Conservation (phyloP, 2,329 filamentous ascomycete genomes). For the Phialocephala sp. region DNA sequence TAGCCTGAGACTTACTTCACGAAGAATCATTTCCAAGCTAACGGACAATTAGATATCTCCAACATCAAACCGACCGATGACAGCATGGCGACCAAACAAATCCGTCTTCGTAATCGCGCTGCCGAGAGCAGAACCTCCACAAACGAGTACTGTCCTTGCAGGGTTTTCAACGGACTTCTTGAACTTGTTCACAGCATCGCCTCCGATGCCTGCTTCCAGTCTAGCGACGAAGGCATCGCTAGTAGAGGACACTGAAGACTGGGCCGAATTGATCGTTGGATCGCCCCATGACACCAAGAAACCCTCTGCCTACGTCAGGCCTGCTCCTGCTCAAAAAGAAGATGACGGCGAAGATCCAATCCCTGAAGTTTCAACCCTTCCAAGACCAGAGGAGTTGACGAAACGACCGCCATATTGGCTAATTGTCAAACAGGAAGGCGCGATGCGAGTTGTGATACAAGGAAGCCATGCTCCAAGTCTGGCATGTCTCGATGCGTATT, state of each 20-base stretch:
- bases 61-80: conserved; percentile 40
- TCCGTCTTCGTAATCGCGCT: conserved; percentile 48
- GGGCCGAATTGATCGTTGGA: conserved; percentile 51
- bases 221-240: conserved; percentile 11
- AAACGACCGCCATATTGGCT: conserved; percentile 55
- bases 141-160: conserved; percentile 29
- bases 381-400: conserved; percentile 55
- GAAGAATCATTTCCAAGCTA: neutral
- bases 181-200: conserved; percentile 42
- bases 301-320: conserved; percentile 38
- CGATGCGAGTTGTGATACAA: conserved; percentile 48
- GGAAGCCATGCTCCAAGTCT: conserved; percentile 55
- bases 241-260: conserved; percentile 46
- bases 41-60: conserved; percentile 30
- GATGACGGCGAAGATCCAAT: conserved; percentile 44
- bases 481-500: conserved; percentile 52
- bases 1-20: neutral
- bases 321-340: conserved; percentile 44
- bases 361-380: conserved; percentile 49
- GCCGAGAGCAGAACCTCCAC: conserved; percentile 43
- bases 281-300: conserved; percentile 15
- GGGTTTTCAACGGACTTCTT: conserved; percentile 43
- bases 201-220: conserved; percentile 8
- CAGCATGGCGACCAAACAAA: conserved; percentile 47
- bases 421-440: conserved; percentile 44